Conservation (phyloP, 2,329 filamentous ascomycete species). For the Sclerotinia minor region DNA sequence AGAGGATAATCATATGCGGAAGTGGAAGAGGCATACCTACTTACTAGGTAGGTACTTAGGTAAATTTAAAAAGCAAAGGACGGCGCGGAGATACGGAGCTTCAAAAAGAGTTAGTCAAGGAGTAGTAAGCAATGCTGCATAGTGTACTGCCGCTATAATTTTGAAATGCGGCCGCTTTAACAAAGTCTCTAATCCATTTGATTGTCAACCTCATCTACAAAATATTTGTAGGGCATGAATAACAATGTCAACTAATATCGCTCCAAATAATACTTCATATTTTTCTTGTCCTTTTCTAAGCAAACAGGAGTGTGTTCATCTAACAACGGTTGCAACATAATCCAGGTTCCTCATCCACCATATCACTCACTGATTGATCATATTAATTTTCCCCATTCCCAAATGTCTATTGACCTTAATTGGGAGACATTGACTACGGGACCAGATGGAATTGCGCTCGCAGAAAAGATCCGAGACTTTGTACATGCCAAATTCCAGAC, state of each 20-base stretch:
- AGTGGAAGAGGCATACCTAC: no score
- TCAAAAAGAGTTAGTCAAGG: no score
- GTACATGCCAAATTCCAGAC: constrained; percentile 95
- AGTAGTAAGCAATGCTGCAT: background rate
- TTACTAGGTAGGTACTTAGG: background rate
- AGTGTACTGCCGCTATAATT: background rate
- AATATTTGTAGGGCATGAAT: background rate
- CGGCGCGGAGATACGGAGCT: background rate
- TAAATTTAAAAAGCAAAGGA: background rate
- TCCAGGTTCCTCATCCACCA: background rate
- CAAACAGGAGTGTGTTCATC: background rate
- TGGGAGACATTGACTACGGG: constrained; percentile 92
- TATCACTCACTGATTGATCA: background rate
- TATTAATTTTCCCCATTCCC: constrained; percentile 13
- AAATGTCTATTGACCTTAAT: constrained; percentile 96
- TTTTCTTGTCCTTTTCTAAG: background rate
- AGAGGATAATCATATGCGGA: background rate
- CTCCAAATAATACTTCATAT: background rate
- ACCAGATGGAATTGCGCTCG: constrained; percentile 80
- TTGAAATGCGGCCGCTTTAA: background rate
- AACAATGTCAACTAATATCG: background rate
- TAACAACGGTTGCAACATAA: background rate
- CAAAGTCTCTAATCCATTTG: background rate
- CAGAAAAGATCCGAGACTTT: constrained; percentile 85
- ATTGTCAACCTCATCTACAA: constrained; percentile 5